phyloP scores from a whole-genome alignment of 1,139 yeast species.

The Magnusiomyces fungicola region DNA sequence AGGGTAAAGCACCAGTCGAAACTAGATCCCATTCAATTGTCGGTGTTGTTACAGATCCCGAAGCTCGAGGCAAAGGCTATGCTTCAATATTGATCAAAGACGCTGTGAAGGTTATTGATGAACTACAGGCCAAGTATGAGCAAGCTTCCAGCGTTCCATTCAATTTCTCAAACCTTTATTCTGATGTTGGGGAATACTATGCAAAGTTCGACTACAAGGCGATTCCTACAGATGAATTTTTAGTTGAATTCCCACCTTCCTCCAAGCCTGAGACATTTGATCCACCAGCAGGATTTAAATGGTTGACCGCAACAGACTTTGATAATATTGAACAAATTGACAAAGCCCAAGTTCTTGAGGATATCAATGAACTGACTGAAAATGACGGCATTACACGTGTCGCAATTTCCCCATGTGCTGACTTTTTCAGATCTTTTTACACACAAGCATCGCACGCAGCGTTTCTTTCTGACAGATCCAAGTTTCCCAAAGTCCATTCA shows the following conservation, averaged over 20 bases:
- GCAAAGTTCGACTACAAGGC: constrained; percentile 48
- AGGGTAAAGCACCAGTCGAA: constrained; percentile 21
- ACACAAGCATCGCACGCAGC: too few relatives aligned
- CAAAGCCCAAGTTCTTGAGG: constrained; percentile 23
- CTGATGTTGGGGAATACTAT: constrained; percentile 69
- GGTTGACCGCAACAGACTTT: constrained; percentile 14
- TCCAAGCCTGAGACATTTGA: too few relatives aligned
- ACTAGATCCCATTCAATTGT: constrained; percentile 50
- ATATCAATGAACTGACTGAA: constrained; percentile 28
- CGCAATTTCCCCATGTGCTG: constrained; percentile 38
- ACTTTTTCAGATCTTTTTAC: constrained; percentile 22
- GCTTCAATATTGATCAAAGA: constrained; percentile 48
- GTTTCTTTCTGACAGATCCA: too few relatives aligned
- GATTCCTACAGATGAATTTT: constrained; percentile 22
- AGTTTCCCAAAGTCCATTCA: too few relatives aligned
- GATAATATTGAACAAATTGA: constrained; percentile 32
- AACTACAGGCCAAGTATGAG: constrained; percentile 26
- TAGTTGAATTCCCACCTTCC: constrained; percentile 19
- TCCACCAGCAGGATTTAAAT: neutral
- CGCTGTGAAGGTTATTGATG: constrained; percentile 37
- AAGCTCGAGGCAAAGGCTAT: constrained; percentile 56
- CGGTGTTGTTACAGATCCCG: constrained; percentile 54
- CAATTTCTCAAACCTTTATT: constrained; percentile 50
- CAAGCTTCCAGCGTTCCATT: constrained; percentile 28
- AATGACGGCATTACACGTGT: constrained; percentile 27